Evolutionary conservation across 2,329 filamentous ascomycete genomes (phyloP).

Genomic region (Iodosphaeria phyllophila): DNA sequence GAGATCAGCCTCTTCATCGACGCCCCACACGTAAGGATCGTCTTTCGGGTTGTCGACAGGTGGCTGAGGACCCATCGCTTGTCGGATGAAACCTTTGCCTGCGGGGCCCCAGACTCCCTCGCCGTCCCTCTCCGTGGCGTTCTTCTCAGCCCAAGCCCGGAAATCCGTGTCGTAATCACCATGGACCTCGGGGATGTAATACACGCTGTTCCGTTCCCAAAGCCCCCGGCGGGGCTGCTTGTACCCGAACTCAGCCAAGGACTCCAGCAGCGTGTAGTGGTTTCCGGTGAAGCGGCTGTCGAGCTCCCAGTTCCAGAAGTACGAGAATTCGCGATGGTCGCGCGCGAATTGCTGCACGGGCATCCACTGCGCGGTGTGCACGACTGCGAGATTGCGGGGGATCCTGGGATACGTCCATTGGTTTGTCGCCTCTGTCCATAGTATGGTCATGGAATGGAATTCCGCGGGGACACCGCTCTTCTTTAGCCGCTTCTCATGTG

Average conservation of each 20-base stretch:
- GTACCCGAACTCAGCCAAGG: slow-evolving; percentile 41
- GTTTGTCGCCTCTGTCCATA: slow-evolving; percentile 63
- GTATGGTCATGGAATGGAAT: slow-evolving; percentile 49
- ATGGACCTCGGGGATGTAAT: slow-evolving; percentile 51
- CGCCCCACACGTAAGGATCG: slow-evolving; percentile 58
- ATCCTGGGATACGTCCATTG: slow-evolving; percentile 59
- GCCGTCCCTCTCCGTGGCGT: no score
- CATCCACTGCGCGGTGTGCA: slow-evolving; percentile 48
- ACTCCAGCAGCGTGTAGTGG: slow-evolving; percentile 61
- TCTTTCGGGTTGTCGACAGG: slow-evolving; percentile 35
- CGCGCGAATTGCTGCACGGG: slow-evolving; percentile 59
- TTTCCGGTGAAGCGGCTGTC: slow-evolving; percentile 65
- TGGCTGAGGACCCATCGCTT: slow-evolving; percentile 43
- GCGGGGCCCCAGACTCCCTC: slow-evolving; percentile 49
- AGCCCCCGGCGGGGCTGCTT: slow-evolving; percentile 52
- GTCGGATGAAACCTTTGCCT: slow-evolving; percentile 37
- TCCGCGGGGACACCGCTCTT: slow-evolving; percentile 47
- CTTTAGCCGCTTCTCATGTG: slow-evolving; percentile 40
- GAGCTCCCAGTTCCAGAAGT: slow-evolving; percentile 78
- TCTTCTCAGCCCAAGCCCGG: slow-evolving; percentile 39
- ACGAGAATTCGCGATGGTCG: slow-evolving; percentile 63
- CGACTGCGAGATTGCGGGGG: slow-evolving; percentile 26
- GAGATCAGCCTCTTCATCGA: slow-evolving; percentile 57
- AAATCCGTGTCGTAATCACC: slow-evolving; percentile 50
- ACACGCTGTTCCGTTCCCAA: slow-evolving; percentile 57